Base-by-base conservation (phyloP, 208 protist genomes). In the Crithidia brevicula region DNA sequence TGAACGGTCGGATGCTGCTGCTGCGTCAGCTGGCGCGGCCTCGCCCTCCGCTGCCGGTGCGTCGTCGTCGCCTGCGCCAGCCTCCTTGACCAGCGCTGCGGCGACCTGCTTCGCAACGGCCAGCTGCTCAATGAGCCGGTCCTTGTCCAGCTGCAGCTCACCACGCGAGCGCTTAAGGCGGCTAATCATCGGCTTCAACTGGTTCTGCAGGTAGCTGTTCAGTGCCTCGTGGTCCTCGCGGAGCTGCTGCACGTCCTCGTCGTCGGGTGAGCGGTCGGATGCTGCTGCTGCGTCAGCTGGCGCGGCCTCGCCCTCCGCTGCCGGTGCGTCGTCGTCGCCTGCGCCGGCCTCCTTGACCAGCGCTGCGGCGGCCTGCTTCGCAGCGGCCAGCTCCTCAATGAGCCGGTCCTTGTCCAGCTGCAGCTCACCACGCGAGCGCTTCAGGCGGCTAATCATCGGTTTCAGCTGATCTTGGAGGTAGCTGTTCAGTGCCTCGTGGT, bases 1-100 rank as follows among this genome's bases (percentile, higher is more conserved):
- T 49, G n/a, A 83, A 59, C 30, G n/a, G 49, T 57, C 34, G 67
- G 77, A 66, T 80, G 74, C 25, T 80, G 60, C 47, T 68, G 42
- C 3, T 76, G 16, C 36, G 0, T 40, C 36, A 16, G 36, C 15
- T 7, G 36, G 36, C 15, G 36, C 15, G 8, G 36, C 40, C 15
- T 62, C 54, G 15, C 57, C 42, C 9, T 53, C 42, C 51, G 13
- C 8, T 16, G 42, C 13, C 11, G 15, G 25, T 1, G 61, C 72
- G 8, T 57, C 72, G 34, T 70, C 34, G 34, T 11, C 34, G 34
- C 34, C 34, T 10, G 47, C 46, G 30, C 46, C 7, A 20, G 28
- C 31, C 16, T 65, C 69, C 49, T 70, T 64, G 36, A 78, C 47
- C 3, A 42, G 46, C 3, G 36, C 40, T 3, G 40, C 40, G 0